These are phyloP conservation scores for Trichosporon coremiiforme DNA, from an alignment of 1,284 basidiomycete genomes.

Conservation along the genomic window DNA sequence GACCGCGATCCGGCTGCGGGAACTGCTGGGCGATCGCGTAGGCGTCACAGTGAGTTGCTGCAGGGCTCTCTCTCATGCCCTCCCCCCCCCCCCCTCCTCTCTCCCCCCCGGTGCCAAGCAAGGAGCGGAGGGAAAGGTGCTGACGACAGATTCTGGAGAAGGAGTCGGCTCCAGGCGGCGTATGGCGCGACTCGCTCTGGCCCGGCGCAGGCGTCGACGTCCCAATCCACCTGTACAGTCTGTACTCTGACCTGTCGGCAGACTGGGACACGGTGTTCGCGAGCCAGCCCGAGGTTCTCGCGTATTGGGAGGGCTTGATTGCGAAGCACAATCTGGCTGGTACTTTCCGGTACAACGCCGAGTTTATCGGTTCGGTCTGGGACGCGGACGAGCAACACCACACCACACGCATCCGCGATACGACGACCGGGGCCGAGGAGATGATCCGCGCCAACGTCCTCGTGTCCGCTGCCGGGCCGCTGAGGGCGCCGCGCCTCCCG, in stretches of 20 bases:
- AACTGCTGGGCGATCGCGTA: constrained; percentile 34
- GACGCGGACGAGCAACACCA: constrained; percentile 30
- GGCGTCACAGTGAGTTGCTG: constrained; percentile 27
- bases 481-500: constrained; percentile 43
- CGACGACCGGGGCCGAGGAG: constrained; percentile 3
- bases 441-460: constrained; percentile 34
- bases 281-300: constrained; percentile 31
- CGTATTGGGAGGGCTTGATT: constrained; percentile 37
- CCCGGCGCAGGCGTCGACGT: constrained; percentile 40
- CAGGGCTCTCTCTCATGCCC: no score
- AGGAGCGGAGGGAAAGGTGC: neutral
- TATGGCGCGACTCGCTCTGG: constrained; percentile 42
- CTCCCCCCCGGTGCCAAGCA: no score
- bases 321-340: constrained; percentile 26
- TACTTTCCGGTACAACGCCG: constrained; percentile 32
- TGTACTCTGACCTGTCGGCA: constrained; percentile 35
- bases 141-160: constrained; percentile 37
- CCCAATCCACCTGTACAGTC: constrained; percentile 40
- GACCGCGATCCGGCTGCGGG: constrained; percentile 35
- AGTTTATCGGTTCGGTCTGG: constrained; percentile 37
- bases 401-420: constrained; percentile 26
- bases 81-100: no score
- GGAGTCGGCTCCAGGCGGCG: constrained; percentile 32
- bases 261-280: constrained; percentile 29
- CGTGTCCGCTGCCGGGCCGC: constrained; percentile 40